Base-by-base conservation (phyloP, 2,329 filamentous ascomycete genomes). In the Colletotrichum phormii region DNA sequence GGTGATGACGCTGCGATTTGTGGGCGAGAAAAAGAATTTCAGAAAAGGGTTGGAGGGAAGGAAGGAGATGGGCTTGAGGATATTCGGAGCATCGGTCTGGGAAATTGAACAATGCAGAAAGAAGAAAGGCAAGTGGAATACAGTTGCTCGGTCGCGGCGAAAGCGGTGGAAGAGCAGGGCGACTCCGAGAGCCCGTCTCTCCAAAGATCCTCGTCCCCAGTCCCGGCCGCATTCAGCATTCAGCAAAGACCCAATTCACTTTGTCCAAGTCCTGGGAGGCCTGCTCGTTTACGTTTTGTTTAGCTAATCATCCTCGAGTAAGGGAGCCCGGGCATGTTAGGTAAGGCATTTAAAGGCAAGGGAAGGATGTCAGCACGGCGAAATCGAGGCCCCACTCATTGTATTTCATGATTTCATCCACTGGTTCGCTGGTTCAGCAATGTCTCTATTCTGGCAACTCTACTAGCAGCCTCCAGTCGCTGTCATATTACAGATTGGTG, bases 151-250 rank as follows among this genome's bases (percentile, higher is more conserved):
- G 58, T 68, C 53, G 58, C 51, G 31, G 64, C 49, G 68, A 67
- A 33, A 62, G 69, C 59, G 57, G 57, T 71, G 59, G 65, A 54
- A 53, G 37, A 46, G 35, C 46, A 53, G 62, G 57, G 49, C 58
- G 64, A 57, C 69, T 53, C 69, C 69, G 68, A 71, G 64, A 57
- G 58, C 49, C 57, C 69, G 69, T 72, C 35, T 55, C 51, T 53
- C 35, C 49, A 29, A 61, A 22, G 57, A 67, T 57, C 57, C 68
- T 64, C 46, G 57, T 71, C 26, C 55, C 64, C 57, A 62, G 68
- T 59, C 53, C 64, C 64, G 24, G 15, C 37, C 37, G 37, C 37
- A 42, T 42, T 18, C 42, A n/a, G 42, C 37, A 42, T 61, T 37
- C n/a, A 62, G 60, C 42, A 62, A 60, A 31, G 29, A 33, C 9